These are phyloP conservation scores for Diaporthe amygdali DNA, from an alignment of 2,329 filamentous ascomycete genomes.

Conservation along the genomic window DNA sequence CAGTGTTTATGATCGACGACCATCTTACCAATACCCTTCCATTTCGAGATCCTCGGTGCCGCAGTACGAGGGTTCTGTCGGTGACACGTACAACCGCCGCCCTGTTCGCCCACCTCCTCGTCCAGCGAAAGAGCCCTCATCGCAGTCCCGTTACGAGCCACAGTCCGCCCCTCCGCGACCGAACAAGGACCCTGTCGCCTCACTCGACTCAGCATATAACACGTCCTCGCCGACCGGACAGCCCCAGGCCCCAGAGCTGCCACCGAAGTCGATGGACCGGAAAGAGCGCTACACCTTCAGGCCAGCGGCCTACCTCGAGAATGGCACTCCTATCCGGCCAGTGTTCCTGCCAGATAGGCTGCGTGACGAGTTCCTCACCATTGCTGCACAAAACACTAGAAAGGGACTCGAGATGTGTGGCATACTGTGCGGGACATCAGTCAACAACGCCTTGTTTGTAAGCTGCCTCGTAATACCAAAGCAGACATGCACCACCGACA, in stretches of 20 bases:
- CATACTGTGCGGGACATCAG: slow-evolving; percentile 86
- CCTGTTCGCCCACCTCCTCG: slow-evolving; percentile 29
- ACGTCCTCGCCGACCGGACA: slow-evolving; percentile 4
- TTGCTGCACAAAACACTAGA: slow-evolving; percentile 78
- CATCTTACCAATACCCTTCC: slow-evolving; percentile 60
- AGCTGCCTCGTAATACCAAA: slow-evolving; percentile 88
- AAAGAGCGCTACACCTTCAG: slow-evolving; percentile 76
- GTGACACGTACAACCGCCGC: not conserved
- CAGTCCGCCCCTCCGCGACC: slow-evolving; percentile 38
- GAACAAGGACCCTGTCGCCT: slow-evolving; percentile 38
- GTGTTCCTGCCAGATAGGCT: slow-evolving; percentile 84
- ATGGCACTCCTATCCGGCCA: slow-evolving; percentile 83
- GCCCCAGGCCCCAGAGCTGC: slow-evolving; percentile 25
- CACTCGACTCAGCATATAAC: not conserved
- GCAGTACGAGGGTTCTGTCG: slow-evolving; percentile 41
- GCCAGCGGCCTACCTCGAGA: slow-evolving; percentile 87
- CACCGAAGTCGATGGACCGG: slow-evolving; percentile 43
- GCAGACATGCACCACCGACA: slow-evolving; percentile 88
- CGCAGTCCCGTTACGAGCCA: slow-evolving; percentile 31
- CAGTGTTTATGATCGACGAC: slow-evolving; percentile 10
- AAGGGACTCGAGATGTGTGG: slow-evolving; percentile 92
- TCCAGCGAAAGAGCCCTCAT: slow-evolving; percentile 32
- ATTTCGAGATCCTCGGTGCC: slow-evolving; percentile 58
- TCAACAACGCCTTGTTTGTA: slow-evolving; percentile 94
- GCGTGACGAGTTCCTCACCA: slow-evolving; percentile 73